A percentile compares a stretch with the other conserved stretches of the same genome.
These are phyloP conservation scores for Vanderwaltozyma verrucispora DNA, from an alignment of 805 yeast genomes.

Conservation along the genomic window DNA sequence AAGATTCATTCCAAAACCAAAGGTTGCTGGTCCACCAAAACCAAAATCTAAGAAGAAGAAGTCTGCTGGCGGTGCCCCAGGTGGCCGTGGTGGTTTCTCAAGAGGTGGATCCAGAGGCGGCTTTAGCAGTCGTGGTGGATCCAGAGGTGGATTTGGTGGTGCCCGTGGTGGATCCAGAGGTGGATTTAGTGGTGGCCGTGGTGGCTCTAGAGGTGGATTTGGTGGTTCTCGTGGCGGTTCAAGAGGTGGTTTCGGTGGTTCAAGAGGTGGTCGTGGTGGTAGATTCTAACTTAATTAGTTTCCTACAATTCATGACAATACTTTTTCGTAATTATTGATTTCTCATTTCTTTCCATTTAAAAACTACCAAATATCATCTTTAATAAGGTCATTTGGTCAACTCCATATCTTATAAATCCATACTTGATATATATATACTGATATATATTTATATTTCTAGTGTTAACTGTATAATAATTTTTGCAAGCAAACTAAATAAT, in stretches of 20 bases:
- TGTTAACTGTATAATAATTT: neutral
- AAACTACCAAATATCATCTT: too few relatives aligned
- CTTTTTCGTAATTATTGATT: too few relatives aligned
- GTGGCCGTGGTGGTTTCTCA: slow-evolving; percentile 35
- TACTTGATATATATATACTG: too few relatives aligned
- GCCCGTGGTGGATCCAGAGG: slow-evolving; percentile 32
- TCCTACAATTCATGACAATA: too few relatives aligned
- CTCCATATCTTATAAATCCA: neutral
- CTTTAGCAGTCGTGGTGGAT: slow-evolving; percentile 30
- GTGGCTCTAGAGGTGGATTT: slow-evolving; percentile 26
- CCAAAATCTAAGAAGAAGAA: slow-evolving; percentile 59
- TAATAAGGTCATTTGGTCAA: neutral
- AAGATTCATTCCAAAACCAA: slow-evolving; percentile 94
- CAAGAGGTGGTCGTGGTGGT: slow-evolving; percentile 33
- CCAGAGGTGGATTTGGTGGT: slow-evolving; percentile 38
- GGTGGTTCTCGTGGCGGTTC: slow-evolving; percentile 33
- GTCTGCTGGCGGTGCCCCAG: slow-evolving; percentile 37
- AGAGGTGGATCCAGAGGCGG: slow-evolving; percentile 41
- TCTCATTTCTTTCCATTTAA: too few relatives aligned
- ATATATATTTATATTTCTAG: neutral
- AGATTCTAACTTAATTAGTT: neutral
- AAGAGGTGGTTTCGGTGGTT: slow-evolving; percentile 31
- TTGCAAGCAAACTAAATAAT: neutral
- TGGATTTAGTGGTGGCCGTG: slow-evolving; percentile 28
- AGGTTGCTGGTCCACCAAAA: slow-evolving; percentile 73